Conservation (phyloP, 1,284 basidiomycete species). For the Pholiota adiposa region DNA sequence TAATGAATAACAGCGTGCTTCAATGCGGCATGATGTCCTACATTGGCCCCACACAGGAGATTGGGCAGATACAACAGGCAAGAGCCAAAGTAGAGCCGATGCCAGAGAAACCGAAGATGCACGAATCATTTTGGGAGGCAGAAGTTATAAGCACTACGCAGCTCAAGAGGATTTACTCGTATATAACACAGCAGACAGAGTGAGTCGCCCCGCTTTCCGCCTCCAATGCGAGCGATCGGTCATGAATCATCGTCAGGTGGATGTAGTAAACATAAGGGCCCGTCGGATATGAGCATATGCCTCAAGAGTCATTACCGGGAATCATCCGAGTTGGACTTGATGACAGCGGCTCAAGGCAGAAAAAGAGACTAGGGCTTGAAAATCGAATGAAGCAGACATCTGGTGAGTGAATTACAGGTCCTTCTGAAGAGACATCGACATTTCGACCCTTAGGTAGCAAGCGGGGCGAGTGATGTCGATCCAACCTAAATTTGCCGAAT, state of each 20-base stretch:
- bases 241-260: conserved; percentile 4
- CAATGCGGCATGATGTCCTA: not conserved
- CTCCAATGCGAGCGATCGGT: not conserved
- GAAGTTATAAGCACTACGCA: not conserved
- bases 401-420: not conserved
- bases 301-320: not conserved
- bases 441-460: no score
- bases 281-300: not conserved
- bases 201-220: no score
- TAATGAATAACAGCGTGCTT: not conserved
- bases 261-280: not conserved
- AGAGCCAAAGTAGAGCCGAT: conserved; percentile 8
- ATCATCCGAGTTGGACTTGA: not conserved
- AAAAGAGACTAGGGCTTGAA: not conserved
- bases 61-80: conserved; percentile 19
- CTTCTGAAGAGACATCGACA: not conserved
- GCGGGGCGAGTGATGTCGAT: not conserved
- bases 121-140: conserved; percentile 13
- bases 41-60: conserved; percentile 23
- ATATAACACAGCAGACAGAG: not conserved
- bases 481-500: not conserved
- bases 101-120: conserved; percentile 10
- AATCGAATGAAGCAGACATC: not conserved
- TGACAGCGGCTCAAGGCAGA: not conserved
- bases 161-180: not conserved